Conservation (phyloP, 192 early-diverging fungal genomes). For the Helicostylum pulchrum region DNA sequence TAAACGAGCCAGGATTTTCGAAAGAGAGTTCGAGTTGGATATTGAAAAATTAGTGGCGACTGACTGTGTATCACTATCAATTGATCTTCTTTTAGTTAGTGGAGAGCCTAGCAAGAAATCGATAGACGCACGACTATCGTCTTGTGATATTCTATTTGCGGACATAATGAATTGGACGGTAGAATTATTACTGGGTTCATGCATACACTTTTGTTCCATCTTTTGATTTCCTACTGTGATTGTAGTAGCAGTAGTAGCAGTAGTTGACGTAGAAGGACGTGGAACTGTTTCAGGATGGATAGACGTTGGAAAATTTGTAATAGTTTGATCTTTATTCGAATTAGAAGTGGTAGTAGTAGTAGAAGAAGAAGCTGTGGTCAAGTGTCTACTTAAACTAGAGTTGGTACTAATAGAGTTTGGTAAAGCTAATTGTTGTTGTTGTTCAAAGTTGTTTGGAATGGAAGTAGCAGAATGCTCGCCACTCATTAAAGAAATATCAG, state of each 20-base stretch:
- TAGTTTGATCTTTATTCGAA: background rate
- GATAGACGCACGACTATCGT: background rate
- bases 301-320: conserved; percentile 3
- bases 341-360: background rate
- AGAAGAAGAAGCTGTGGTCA: conserved; percentile 6
- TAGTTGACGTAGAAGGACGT: conserved; percentile 1
- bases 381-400: background rate
- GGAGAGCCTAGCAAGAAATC: conserved; percentile 20
- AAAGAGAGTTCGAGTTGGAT: conserved; percentile 46
- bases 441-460: background rate
- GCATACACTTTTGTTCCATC: too few species aligned
- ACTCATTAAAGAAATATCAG: background rate
- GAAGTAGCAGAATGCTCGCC: background rate
- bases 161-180: background rate
- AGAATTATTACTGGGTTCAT: background rate
- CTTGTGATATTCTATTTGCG: background rate
- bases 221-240: conserved; percentile 15
- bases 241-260: conserved; percentile 5
- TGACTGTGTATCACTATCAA: conserved; percentile 46
- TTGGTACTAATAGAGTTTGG: background rate
- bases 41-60: conserved; percentile 42
- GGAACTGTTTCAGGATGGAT: background rate
- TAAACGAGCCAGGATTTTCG: conserved; percentile 46
- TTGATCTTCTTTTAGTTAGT: conserved; percentile 25
- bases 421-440: background rate